These are phyloP conservation scores for Medicago truncatula DNA, from an alignment of 306 rosid species.

Conservation along the genomic window DNA sequence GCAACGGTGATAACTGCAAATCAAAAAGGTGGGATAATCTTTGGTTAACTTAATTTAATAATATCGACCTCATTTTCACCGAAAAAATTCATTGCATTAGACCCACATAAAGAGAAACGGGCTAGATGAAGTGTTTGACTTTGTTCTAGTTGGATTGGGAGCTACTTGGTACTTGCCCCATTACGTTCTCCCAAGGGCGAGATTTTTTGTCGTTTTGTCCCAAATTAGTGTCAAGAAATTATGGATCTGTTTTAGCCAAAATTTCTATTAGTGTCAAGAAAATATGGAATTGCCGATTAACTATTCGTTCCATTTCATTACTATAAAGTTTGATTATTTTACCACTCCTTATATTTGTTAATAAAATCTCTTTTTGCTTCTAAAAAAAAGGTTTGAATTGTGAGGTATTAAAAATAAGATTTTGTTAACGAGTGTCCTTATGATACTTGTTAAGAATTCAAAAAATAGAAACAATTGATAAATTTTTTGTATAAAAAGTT, in stretches of 20 bases:
- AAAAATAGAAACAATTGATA: too few species aligned
- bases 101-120: neutral
- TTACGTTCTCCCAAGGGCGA: constrained; percentile 21
- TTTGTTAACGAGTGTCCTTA: too few species aligned
- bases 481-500: too few species aligned
- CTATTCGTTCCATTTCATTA: neutral
- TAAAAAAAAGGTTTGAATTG: too few species aligned
- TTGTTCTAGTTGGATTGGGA: neutral
- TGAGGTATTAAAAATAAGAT: too few species aligned
- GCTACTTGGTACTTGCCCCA: constrained; percentile 38
- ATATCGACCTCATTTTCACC: constrained; percentile 26
- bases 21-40: neutral
- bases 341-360: too few species aligned
- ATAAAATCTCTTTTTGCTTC: too few species aligned
- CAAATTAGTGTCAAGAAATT: neutral
- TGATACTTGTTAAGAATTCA: too few species aligned
- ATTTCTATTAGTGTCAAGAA: too few species aligned
- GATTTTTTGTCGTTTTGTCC: constrained; percentile 34
- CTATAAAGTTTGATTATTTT: too few species aligned
- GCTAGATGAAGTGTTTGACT: constrained; percentile 39
- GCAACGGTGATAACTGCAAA: neutral
- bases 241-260: neutral
- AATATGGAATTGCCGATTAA: neutral
- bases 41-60: neutral
- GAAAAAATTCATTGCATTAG: constrained; percentile 37